These are phyloP conservation scores for Fusarium mundagurra DNA, from an alignment of 2,329 filamentous ascomycete genomes.

Conservation along the genomic window DNA sequence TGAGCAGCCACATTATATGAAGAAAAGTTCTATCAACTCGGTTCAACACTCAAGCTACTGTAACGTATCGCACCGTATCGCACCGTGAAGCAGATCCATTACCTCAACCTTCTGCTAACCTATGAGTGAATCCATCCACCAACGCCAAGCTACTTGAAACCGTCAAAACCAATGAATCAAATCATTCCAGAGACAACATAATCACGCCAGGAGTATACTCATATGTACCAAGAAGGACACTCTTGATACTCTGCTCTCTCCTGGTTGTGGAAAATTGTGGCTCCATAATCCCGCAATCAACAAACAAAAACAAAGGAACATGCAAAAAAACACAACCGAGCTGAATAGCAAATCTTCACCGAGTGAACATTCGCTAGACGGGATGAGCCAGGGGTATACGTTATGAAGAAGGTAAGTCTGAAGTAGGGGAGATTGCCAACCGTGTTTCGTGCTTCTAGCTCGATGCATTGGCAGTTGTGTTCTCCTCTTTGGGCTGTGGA, in stretches of 20 bases:
- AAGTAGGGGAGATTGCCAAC: constrained; percentile 18
- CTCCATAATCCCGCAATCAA: constrained; percentile 1
- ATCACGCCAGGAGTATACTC: constrained; percentile 20
- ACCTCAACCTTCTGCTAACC: constrained; percentile 14
- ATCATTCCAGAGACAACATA: constrained; percentile 11
- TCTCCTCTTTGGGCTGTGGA: constrained; percentile 52
- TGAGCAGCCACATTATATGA: background rate
- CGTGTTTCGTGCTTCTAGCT: constrained; percentile 42
- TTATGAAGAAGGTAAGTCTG: constrained; percentile 22
- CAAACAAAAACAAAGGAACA: background rate
- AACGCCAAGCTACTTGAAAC: constrained; percentile 44
- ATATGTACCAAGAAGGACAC: constrained; percentile 19
- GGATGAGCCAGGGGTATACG: constrained; percentile 40
- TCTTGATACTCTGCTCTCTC: constrained; percentile 2
- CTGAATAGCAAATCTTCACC: constrained; percentile 3
- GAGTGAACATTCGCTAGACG: background rate
- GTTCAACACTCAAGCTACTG: constrained; percentile 35
- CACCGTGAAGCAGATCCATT: constrained; percentile 22
- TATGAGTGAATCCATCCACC: constrained; percentile 38
- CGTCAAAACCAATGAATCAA: constrained; percentile 31
- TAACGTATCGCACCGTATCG: constrained; percentile 23
- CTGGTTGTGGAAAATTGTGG: constrained; percentile 15
- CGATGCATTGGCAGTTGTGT: constrained; percentile 38
- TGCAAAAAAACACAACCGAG: constrained; percentile 22
- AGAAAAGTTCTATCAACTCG: constrained; percentile 10